Evolutionary conservation across 495 filamentous ascomycete genomes (phyloP).

Genomic region (Trichocladium antarcticum): DNA sequence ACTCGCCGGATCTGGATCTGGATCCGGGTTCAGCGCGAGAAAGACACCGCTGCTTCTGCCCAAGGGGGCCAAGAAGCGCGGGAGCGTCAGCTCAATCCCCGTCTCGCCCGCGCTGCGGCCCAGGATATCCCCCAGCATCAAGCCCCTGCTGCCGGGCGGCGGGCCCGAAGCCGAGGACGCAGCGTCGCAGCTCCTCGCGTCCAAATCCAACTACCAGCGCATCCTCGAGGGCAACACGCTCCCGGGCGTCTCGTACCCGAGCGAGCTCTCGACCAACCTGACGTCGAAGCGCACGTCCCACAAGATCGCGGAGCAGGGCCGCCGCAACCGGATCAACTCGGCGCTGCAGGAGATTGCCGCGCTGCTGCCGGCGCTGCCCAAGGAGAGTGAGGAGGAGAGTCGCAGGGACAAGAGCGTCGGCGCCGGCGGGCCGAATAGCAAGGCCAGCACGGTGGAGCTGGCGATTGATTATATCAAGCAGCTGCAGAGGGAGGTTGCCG

Average conservation of each 20-base stretch:
- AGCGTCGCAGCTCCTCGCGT: conserved; percentile 75
- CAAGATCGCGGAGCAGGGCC: conserved; percentile 94
- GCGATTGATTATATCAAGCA: conserved; percentile 92
- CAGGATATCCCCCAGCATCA: conserved; percentile 88
- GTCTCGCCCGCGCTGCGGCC: conserved; percentile 74
- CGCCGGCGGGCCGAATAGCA: conserved; percentile 55
- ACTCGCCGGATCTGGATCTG: conserved; percentile 27
- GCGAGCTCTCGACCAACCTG: conserved; percentile 78
- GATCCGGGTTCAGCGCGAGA: conserved; percentile 24
- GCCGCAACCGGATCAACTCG: conserved; percentile 88
- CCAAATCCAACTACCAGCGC: conserved; percentile 96
- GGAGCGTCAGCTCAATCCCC: conserved; percentile 64
- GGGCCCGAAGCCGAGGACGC: conserved; percentile 48
- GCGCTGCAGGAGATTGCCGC: conserved; percentile 85
- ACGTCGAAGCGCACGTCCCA: conserved; percentile 96
- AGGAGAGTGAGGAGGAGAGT: conserved; percentile 34
- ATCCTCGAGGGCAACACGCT: conserved; percentile 87
- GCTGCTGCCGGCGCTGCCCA: conserved; percentile 50
- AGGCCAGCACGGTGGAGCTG: conserved; percentile 90
- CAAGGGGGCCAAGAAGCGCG: conserved; percentile 54
- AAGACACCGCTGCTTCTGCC: conserved; percentile 39
- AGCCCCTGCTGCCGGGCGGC: conserved; percentile 70
- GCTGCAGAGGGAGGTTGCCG: conserved; percentile 60
- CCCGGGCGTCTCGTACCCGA: conserved; percentile 82
- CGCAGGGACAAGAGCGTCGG: conserved; percentile 19